Evolutionary conservation across 805 yeast species (phyloP).

Genomic region (Saccharomycopsis schoenii): DNA sequence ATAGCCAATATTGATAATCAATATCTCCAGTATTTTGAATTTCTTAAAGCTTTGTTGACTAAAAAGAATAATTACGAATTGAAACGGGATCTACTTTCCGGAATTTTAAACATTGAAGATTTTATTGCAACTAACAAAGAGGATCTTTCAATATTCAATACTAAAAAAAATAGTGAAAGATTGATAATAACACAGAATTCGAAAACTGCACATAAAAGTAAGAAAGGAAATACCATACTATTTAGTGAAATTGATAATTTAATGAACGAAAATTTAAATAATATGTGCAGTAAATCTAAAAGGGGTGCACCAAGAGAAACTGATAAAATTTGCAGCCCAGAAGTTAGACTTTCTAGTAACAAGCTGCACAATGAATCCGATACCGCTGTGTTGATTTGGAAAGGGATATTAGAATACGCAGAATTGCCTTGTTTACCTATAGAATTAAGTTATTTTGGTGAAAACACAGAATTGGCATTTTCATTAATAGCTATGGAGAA

Average conservation of each 20-base stretch:
- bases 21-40: neutral
- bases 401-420: slow-evolving; percentile 1
- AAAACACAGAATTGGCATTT: slow-evolving; percentile 9
- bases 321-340: slow-evolving; percentile 17
- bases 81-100: neutral
- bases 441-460: slow-evolving; percentile 2
- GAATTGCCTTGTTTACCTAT: slow-evolving; percentile 3
- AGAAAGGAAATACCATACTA: no score
- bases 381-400: slow-evolving; percentile 1
- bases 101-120: neutral
- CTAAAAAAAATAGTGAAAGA: neutral
- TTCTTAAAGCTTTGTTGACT: neutral
- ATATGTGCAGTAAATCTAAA: neutral
- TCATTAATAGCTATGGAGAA: slow-evolving; percentile 23
- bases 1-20: neutral
- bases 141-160: no score
- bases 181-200: no score
- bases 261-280: neutral
- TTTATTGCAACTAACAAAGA: neutral
- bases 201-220: no score
- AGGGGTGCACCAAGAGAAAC: neutral
- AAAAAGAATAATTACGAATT: neutral
- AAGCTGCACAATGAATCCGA: no score
- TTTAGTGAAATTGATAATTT: no score
- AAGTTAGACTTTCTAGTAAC: no score